A percentile compares a stretch with the other conserved stretches of the same genome.
phyloP scores from a whole-genome alignment of 2,329 filamentous ascomycete species.

The Aaosphaeria arxii region DNA sequence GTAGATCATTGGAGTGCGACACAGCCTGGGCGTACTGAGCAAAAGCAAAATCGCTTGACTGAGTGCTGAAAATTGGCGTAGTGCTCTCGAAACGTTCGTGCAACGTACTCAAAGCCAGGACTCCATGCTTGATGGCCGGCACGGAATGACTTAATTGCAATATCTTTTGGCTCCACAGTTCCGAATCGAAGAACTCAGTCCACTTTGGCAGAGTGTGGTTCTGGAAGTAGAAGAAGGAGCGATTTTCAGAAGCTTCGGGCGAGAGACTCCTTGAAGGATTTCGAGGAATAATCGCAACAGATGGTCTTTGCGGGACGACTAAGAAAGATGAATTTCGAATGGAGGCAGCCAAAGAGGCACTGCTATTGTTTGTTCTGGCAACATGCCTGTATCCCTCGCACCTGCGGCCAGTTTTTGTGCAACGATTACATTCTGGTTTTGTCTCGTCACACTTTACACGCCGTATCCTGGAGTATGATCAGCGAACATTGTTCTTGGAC shows the following conservation, averaged over 20 bases:
- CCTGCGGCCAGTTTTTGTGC: conserved; percentile 34
- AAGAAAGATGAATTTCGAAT: conserved; percentile 24
- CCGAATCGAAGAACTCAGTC: conserved; percentile 32
- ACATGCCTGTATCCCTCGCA: conserved; percentile 36
- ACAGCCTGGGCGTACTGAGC: conserved; percentile 27
- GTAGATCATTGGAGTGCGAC: conserved; percentile 23
- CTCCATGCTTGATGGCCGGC: conserved; percentile 28
- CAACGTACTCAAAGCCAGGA: conserved; percentile 25
- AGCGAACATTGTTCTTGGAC: conserved; percentile 20
- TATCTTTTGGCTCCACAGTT: conserved; percentile 25
- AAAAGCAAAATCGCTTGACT: conserved; percentile 21
- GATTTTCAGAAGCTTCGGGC: conserved; percentile 18
- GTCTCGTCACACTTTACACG: conserved; percentile 12
- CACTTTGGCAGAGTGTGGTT: conserved; percentile 24
- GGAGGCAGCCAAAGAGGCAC: conserved; percentile 16
- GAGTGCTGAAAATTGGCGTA: conserved; percentile 9
- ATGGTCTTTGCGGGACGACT: conserved; percentile 17
- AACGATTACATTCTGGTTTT: conserved; percentile 18
- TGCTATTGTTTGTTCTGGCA: conserved; percentile 5
- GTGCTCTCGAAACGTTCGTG: conserved; percentile 23
- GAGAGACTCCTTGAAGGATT: conserved; percentile 18
- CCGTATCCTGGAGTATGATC: conserved; percentile 6
- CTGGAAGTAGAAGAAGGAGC: conserved; percentile 27
- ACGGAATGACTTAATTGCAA: conserved; percentile 24
- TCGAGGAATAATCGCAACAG: conserved; percentile 8